These are phyloP conservation scores for Vanrija sp. DNA, from an alignment of 1,284 basidiomycete species.

Conservation along the genomic window DNA sequence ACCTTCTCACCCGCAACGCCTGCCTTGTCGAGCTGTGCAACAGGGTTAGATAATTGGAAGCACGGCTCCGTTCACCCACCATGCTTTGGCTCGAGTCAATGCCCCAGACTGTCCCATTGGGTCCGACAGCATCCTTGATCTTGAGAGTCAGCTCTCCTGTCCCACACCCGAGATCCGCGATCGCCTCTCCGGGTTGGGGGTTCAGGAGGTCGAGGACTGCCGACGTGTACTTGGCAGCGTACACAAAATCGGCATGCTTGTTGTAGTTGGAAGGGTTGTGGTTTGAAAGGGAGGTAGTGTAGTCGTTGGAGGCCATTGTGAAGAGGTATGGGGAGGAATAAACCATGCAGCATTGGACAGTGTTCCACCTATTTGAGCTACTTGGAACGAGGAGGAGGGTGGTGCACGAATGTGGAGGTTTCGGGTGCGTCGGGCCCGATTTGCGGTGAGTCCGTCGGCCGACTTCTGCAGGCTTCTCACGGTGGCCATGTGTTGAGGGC, in stretches of 20 bases:
- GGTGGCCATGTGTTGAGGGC: too few relatives aligned
- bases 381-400: too few relatives aligned
- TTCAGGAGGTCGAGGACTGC: conserved; percentile 63
- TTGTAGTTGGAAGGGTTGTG: conserved; percentile 41
- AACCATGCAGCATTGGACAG: too few relatives aligned
- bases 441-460: too few relatives aligned
- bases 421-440: too few relatives aligned
- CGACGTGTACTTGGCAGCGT: conserved; percentile 61
- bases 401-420: too few relatives aligned
- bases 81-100: conserved; percentile 68
- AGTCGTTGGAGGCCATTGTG: too few relatives aligned
- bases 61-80: conserved; percentile 52
- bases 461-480: too few relatives aligned
- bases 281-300: conserved; percentile 15
- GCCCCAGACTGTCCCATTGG: conserved; percentile 60
- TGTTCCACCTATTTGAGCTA: too few relatives aligned
- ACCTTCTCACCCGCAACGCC: conserved; percentile 57
- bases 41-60: too few relatives aligned
- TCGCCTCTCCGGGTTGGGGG: conserved; percentile 61
- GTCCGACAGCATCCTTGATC: conserved; percentile 57
- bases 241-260: conserved; percentile 61
- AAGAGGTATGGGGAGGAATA: too few relatives aligned
- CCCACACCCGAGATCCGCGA: conserved; percentile 78
- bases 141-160: conserved; percentile 68
- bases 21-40: conserved; percentile 58